phyloP scores from a whole-genome alignment of 805 yeast species.

The Suhomyces xylopsoci region DNA sequence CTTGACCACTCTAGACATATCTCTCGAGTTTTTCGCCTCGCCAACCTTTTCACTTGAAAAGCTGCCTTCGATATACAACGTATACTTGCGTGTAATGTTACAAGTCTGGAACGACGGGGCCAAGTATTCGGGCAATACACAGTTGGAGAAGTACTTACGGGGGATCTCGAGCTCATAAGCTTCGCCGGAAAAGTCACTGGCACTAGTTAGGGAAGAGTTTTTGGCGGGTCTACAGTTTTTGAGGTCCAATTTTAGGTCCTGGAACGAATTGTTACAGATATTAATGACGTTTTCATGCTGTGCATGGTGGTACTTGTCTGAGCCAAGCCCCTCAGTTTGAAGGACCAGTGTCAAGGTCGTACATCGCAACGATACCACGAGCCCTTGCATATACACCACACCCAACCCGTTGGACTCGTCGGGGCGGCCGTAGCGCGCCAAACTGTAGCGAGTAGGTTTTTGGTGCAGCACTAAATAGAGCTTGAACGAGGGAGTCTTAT shows the following conservation, averaged over 20 bases:
- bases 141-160: conserved; percentile 32
- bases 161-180: conserved; percentile 48
- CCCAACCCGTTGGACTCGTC: conserved; percentile 49
- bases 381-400: conserved; percentile 38
- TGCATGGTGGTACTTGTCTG: conserved; percentile 25
- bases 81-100: conserved; percentile 49
- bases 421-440: conserved; percentile 28
- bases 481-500: conserved; percentile 34
- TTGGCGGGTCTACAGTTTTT: conserved; percentile 27
- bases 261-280: conserved; percentile 31
- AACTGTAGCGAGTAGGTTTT: conserved; percentile 28
- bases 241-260: conserved; percentile 39
- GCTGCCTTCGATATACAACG: conserved; percentile 31
- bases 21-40: conserved; percentile 15
- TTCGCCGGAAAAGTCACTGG: conserved; percentile 4
- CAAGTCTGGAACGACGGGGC: conserved; percentile 58
- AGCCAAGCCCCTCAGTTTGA: conserved; percentile 7
- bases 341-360: conserved; percentile 23
- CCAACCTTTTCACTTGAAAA: conserved; percentile 21
- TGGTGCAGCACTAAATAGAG: conserved; percentile 27
- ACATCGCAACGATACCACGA: conserved; percentile 31
- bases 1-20: conserved; percentile 18
- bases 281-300: conserved; percentile 21
- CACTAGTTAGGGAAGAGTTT: conserved; percentile 18
- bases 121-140: conserved; percentile 45